These are phyloP conservation scores for Cadophora sp. DNA, from an alignment of 2,329 filamentous ascomycete genomes.

Conservation along the genomic window DNA sequence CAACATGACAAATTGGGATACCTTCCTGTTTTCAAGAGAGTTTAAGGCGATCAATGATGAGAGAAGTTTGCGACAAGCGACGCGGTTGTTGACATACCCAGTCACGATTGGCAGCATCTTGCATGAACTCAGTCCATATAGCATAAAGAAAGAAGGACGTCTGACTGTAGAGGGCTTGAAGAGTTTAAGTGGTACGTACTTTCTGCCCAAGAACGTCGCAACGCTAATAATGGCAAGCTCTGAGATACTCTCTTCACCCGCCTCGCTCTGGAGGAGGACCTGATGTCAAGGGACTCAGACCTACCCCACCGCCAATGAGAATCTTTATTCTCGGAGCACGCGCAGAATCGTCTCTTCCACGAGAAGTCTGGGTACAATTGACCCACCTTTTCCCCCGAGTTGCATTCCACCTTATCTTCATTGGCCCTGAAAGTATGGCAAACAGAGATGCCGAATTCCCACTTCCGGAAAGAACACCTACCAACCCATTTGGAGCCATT, in stretches of 20 bases:
- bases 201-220: not conserved
- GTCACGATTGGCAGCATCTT: conserved; percentile 89
- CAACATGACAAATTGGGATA: conserved; percentile 99
- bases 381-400: conserved; percentile 93
- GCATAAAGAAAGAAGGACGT: conserved; percentile 74
- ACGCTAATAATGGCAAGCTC: conserved; percentile 58
- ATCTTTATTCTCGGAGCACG: conserved; percentile 94
- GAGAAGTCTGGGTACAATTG: conserved; percentile 92
- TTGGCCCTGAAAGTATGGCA: conserved; percentile 94
- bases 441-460: conserved; percentile 95
- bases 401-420: conserved; percentile 90
- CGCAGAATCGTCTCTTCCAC: conserved; percentile 94
- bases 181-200: conserved; percentile 82
- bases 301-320: conserved; percentile 86
- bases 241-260: conserved; percentile 93
- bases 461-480: conserved; percentile 80
- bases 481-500: conserved; percentile 92
- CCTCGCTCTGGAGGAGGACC: conserved; percentile 77
- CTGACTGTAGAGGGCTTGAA: conserved; percentile 90
- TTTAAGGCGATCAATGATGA: conserved; percentile 92
- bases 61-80: conserved; percentile 89
- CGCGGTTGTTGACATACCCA: conserved; percentile 91
- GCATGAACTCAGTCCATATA: conserved; percentile 94
- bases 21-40: conserved; percentile 89
- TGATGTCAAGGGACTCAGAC: conserved; percentile 78